Evolutionary conservation across 768 basidiomycete species (phyloP).

Genomic region (Macrolepiota dolichaula): DNA sequence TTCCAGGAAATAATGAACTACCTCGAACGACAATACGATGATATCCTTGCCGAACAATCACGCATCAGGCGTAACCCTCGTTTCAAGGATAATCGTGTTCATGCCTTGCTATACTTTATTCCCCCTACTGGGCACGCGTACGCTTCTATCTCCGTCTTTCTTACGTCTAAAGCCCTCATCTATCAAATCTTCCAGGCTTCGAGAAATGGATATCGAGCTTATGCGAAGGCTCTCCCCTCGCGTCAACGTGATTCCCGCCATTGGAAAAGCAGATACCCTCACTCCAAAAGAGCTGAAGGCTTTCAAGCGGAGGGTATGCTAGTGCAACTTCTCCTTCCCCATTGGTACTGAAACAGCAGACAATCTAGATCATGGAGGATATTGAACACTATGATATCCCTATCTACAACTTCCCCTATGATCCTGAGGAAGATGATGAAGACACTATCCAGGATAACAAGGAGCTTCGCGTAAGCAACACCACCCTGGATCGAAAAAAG

Average conservation of each 20-base stretch:
- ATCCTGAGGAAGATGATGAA: slow-evolving; percentile 90
- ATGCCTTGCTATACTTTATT: slow-evolving; percentile 88
- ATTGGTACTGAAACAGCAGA: neutral
- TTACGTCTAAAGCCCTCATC: slow-evolving; percentile 7
- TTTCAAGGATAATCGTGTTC: slow-evolving; percentile 87
- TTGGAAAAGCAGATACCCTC: slow-evolving; percentile 85
- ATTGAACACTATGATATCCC: slow-evolving; percentile 88
- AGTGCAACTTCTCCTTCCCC: neutral
- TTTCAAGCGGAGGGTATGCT: slow-evolving; percentile 75
- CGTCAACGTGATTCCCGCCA: slow-evolving; percentile 92
- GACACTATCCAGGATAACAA: slow-evolving; percentile 88
- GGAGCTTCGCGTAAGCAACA: slow-evolving; percentile 66
- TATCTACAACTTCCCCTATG: slow-evolving; percentile 93
- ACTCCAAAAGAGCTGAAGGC: slow-evolving; percentile 75
- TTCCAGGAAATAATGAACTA: slow-evolving; percentile 87
- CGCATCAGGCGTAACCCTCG: slow-evolving; percentile 92
- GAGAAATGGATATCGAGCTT: slow-evolving; percentile 91
- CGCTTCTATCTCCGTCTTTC: slow-evolving; percentile 23
- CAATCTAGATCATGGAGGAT: slow-evolving; percentile 80
- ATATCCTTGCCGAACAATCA: slow-evolving; percentile 83
- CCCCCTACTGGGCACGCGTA: slow-evolving; percentile 85
- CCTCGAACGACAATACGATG: slow-evolving; percentile 90
- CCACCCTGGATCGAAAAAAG: neutral
- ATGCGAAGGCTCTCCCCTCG: slow-evolving; percentile 88
- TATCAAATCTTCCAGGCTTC: slow-evolving; percentile 42